These are phyloP conservation scores for Populus tremula DNA, from an alignment of 345 rosid species.

Conservation along the genomic window DNA sequence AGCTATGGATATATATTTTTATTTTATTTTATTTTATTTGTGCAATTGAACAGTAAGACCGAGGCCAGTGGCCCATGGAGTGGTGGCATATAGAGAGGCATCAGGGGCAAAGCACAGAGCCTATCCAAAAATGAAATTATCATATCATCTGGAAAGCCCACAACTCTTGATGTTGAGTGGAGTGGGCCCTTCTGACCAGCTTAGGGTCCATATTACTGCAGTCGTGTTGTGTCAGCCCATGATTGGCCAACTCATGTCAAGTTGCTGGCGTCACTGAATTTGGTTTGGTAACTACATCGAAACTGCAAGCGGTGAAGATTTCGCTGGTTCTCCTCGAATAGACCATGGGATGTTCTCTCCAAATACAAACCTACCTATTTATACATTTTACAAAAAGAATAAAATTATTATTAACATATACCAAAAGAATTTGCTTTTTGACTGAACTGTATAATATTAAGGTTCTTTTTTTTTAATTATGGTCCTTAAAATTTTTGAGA, in stretches of 20 bases:
- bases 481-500: too few species aligned
- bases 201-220: constrained; percentile 13
- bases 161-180: constrained; percentile 32
- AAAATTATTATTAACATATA: too few species aligned
- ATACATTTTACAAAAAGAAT: too few species aligned
- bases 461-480: too few species aligned
- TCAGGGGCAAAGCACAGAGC: background rate
- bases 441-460: too few species aligned
- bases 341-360: constrained; percentile 40
- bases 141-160: constrained; percentile 34
- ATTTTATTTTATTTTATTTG: background rate
- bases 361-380: constrained; percentile 6
- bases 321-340: background rate
- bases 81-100: constrained; percentile 3
- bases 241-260: constrained; percentile 30
- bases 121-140: constrained; percentile 19
- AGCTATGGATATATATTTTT: background rate
- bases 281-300: constrained; percentile 23
- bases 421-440: too few species aligned
- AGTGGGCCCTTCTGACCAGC: constrained; percentile 23
- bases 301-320: constrained; percentile 24
- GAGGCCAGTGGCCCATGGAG: constrained; percentile 25
- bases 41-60: background rate
- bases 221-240: constrained; percentile 17
- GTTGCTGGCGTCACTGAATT: constrained; percentile 23